Evolutionary conservation across 495 filamentous ascomycete genomes (phyloP), one percentile per base, ranked within the genome.

Genomic region (Barbatosphaeria neglecta): DNA sequence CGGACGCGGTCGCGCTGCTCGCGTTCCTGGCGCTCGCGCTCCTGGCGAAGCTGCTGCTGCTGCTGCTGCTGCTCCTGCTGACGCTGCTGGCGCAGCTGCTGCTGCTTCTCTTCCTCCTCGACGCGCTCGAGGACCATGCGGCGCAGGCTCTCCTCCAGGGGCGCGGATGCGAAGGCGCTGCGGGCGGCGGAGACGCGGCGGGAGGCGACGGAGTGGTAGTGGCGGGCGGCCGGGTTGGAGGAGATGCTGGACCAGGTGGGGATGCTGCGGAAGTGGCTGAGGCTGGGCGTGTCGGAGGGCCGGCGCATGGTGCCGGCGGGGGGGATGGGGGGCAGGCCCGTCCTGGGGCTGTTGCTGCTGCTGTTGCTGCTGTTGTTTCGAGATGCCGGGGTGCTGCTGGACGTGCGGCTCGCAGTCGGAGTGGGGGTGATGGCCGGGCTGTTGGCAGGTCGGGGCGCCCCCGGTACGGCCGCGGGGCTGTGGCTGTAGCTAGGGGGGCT

Each of bases 181-280:
- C 37, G 37, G 1, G 61, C 60, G 0, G 65, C 65, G 17, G 52
- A 54, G 0, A 66, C 69, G 4, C 74, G 68, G 5, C 74, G 67
- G 24, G 62, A 56, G 0, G 72, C 74, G 0, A 77, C 66, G 37
- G 62, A 59, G 44, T 70, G 69, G 56, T 75, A 73, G 52, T 69
- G 65, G 2, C 72, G 58, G 3, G 69, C 66, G 4, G 58, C 65
- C 6, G 72, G 71, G 61, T 72, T 74, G 16, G 56, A 47, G 31
- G 23, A 58, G 51, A 62, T 55, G 25, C 54, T 61, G 0, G 65
- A 69, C 64, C 65, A 73, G 13, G 61, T 55, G 22, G 70, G 65
- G 50, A 71, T 64, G 40, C n/a, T n/a, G n/a, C 63, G 57, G 54
- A 70, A 72, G 18, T 63, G 56, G n/a, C 48, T 47, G 40, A 70